These are phyloP conservation scores for Lathyrus sativus DNA, from an alignment of 306 rosid genomes.

Conservation along the genomic window DNA sequence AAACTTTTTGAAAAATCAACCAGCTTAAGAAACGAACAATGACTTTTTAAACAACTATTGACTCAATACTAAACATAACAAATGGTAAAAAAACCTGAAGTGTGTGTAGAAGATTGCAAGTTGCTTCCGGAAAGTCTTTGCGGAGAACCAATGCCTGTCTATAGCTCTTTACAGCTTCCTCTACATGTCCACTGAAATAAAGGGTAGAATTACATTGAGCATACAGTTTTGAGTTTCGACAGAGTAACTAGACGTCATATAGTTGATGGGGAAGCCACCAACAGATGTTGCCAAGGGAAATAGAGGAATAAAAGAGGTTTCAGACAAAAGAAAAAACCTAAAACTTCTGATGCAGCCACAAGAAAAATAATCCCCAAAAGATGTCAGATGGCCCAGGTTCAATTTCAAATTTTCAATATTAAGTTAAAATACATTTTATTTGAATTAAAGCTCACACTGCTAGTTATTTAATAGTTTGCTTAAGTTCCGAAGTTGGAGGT, in stretches of 20 bases:
- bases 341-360: background rate
- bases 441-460: constrained; percentile 6
- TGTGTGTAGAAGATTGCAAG: constrained; percentile 96
- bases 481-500: background rate
- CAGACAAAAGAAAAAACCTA: background rate
- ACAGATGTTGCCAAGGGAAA: constrained; percentile 27
- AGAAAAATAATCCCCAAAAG: constrained; percentile 13
- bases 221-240: constrained; percentile 9
- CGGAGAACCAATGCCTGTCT: constrained; percentile 82
- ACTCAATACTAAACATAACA: background rate
- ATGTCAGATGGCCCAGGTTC: constrained; percentile 2
- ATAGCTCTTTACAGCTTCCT: constrained; percentile 88
- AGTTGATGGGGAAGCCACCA: background rate
- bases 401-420: constrained; percentile 3
- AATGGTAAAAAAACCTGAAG: constrained; percentile 64
- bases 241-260: constrained; percentile 9
- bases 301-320: background rate
- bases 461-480: background rate
- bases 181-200: constrained; percentile 83
- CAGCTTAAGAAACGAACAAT: background rate
- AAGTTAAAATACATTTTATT: constrained; percentile 6
- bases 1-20: background rate
- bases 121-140: constrained; percentile 95
- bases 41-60: background rate
- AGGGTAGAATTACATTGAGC: constrained; percentile 13